Base-by-base conservation (phyloP, 2,329 filamentous ascomycete genomes). In the Aschersonia sp. region DNA sequence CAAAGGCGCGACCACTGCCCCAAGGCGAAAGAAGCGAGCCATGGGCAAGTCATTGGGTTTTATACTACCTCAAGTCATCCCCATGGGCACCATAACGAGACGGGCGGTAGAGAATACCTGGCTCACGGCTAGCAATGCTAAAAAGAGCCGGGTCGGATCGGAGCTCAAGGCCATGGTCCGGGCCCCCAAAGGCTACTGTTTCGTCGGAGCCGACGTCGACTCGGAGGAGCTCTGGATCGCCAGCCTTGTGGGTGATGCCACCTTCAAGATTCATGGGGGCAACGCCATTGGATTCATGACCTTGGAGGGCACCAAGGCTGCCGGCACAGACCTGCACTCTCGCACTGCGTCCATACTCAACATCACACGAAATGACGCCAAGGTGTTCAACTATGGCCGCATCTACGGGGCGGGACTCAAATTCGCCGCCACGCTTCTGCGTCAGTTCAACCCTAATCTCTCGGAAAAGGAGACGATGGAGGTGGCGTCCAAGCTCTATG, bases 271-370 rank as follows among this genome's bases (percentile, higher is more conserved):
- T 1, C 92, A 98, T 56, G 94, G 92, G 42, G 94, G 92, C 47
- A 97, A 96, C 60, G 92, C 94, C 1, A 86, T 98, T 50, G 92
- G 94, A 0, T 98, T 98, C 70, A 98, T 98, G 94, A 98, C 92
- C 0, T 72, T 98, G 1, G 94, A 98, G 67, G 91, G 92, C 10
- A 92, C 88, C 45, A 97, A 98, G 66, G 82, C 88, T 5, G 88
- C 86, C 3, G 91, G 91, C 4, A 98, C 91, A 0, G 91, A 98
- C 63, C 68, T 97, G 48, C 91, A 98, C 65, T 96, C 89, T 5
- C 85, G 91, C 32, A 98, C 92, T 31, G 94, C 92, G 1, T 75
- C 77, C 5, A 98, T 98, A 49, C 66, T 98, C 2, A 91, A 89
- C 5, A 98, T 98, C 51, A 94, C 88, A 2, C 78, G 92, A 51